Evolutionary conservation across 1,139 yeast genomes (phyloP).

Genomic region (Candida neerlandica): DNA sequence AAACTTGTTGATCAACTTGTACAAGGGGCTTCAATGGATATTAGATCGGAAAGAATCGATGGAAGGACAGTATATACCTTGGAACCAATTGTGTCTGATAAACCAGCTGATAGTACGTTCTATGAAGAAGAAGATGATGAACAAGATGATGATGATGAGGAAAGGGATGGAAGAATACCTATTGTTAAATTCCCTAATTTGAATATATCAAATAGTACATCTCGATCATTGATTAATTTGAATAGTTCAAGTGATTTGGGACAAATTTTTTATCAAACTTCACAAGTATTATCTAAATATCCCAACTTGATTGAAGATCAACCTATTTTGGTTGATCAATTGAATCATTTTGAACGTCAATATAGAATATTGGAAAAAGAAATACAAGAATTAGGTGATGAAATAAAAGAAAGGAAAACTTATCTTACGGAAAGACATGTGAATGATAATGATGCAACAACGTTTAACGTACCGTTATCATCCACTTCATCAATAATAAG

Average conservation of each 20-base stretch:
- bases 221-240: conserved; percentile 3
- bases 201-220: background rate
- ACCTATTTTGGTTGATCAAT: conserved; percentile 23
- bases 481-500: background rate
- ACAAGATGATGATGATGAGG: conserved; percentile 11
- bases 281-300: conserved; percentile 25
- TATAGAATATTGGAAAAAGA: conserved; percentile 26
- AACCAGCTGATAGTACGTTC: background rate
- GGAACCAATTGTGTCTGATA: conserved; percentile 2
- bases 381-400: conserved; percentile 28
- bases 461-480: conserved; percentile 3
- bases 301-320: conserved; percentile 33
- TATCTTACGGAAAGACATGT: conserved; percentile 21
- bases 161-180: conserved; percentile 16
- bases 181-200: conserved; percentile 25
- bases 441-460: conserved; percentile 25
- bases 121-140: conserved; percentile 13
- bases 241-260: conserved; percentile 16
- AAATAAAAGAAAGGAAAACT: conserved; percentile 30
- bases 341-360: conserved; percentile 25
- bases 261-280: conserved; percentile 24
- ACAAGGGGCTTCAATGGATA: conserved; percentile 14
- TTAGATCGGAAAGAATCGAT: conserved; percentile 38
- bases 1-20: background rate
- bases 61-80: conserved; percentile 32